Evolutionary conservation across 306 rosid species (phyloP), one percentile per base, ranked within the genome.

Genomic region (Gastrolobium bilobum): DNA sequence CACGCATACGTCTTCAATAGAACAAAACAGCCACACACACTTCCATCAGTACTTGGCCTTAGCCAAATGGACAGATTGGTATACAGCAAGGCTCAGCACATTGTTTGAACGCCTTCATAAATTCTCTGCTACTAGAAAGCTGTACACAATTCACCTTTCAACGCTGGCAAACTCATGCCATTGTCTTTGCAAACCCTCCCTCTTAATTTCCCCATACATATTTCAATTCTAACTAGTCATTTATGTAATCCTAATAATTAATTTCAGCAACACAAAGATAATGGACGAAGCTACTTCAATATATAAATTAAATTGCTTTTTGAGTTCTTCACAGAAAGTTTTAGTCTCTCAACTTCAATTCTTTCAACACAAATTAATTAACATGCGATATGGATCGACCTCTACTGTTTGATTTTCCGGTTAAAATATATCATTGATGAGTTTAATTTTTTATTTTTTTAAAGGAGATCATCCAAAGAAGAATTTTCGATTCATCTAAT

Each of bases 81-180:
- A 57, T 81, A 80, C 87, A 84, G 79, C 84, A 78, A 80, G 59
- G 75, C 75, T 58, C 77, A 57, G 43, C 75, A 54, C 77, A 79
- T 73, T 50, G 76, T 83, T 79, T 79, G 80, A 73, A 83, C 84
- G 40, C 74, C 84, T 79, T 75, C 70, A 79, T 79, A 73, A 79
- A 80, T 79, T 67, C 54, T 79, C 54, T 79, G 78, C 56, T 14
- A n/a, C 66, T 72, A 9, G 8, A 69, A 79, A 52, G 63, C 40
- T 63, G 15, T 75, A 84, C 88, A 85, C 20, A 50, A 46, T 76
- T 71, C 26, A 63, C 71, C 43, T 81, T 82, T 80, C 85, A 71
- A 70, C 68, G 82, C 85, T 84, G 85, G 80, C 85, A 71, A 80
- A 47, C 80, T 77, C 57, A 13, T 75, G 76, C 79, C 71, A 6